These are phyloP conservation scores for Platanus orientalis DNA, from an alignment of 164 flowering plant species.

Conservation along the genomic window DNA sequence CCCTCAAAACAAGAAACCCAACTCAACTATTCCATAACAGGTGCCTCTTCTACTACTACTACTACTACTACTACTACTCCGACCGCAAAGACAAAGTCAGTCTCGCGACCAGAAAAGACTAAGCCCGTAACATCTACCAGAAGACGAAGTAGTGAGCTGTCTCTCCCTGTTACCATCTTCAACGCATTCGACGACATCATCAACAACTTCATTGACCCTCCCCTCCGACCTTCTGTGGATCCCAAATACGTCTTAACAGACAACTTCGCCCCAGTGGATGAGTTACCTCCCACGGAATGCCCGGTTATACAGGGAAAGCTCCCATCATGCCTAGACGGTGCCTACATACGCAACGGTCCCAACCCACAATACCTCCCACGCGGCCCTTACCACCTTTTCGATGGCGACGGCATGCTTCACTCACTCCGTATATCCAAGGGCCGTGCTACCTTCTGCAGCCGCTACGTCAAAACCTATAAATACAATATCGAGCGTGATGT, in stretches of 20 bases:
- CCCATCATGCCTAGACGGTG: conserved; percentile 64
- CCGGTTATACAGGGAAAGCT: conserved; percentile 46
- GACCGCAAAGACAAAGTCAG: too few species aligned
- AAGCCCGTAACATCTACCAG: too few species aligned
- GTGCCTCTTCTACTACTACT: neutral
- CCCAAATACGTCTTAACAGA: conserved; percentile 48
- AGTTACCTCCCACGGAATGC: conserved; percentile 76
- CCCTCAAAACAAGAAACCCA: conserved; percentile 5
- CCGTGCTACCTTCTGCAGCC: conserved; percentile 62
- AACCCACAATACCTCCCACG: conserved; percentile 75
- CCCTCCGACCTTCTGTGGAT: conserved; percentile 46
- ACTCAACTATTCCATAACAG: neutral
- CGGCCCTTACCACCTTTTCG: conserved; percentile 83
- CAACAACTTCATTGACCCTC: conserved; percentile 64
- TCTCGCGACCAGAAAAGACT: too few species aligned
- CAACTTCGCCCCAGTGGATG: conserved; percentile 79
- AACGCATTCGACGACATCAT: conserved; percentile 48
- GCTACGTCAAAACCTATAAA: conserved; percentile 68
- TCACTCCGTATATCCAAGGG: conserved; percentile 50
- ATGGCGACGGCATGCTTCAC: conserved; percentile 96
- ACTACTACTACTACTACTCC: too few species aligned
- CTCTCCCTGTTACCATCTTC: conserved; percentile 25
- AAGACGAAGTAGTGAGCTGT: conserved; percentile 3
- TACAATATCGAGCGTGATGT: conserved; percentile 38
- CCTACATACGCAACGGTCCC: conserved; percentile 84